Base-by-base conservation (phyloP, 148 eudicot genomes). In the Vaccinium myrtillus region DNA sequence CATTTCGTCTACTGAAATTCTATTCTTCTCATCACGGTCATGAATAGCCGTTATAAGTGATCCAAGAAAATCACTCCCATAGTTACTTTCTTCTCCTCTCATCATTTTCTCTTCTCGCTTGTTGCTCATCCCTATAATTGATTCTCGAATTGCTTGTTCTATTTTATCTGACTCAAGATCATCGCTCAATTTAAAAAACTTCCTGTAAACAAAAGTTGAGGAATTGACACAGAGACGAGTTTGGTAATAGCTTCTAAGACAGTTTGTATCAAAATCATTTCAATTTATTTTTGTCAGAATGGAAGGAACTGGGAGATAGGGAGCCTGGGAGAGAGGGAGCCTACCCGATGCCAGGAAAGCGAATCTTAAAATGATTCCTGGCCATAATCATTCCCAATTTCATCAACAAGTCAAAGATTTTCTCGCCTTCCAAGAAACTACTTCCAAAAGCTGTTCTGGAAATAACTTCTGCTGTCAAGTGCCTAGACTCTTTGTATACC, bases 391-490 rank as follows among this genome's bases (percentile, higher is more conserved):
- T 23, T 15, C n/a, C 63, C 63, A 78, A 5, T 23, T 27, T 13
- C 21, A 1, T 30, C 43, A 78, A 51, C 81, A 78, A 54, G 13
- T 78, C 81, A 30, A 53, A 78, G 27, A 27, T 78, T 43, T 78
- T 78, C 65, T 78, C 15, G 10, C 81, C 81, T 78, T 78, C 65
- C 46, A 10, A 1, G n/a, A 12, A 78, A 36, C 81, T 78, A 14
- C 81, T 78, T 50, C 79, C 79, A 50, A 77, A 77, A 9, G 79
- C 79, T 50, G 79, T 77, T 13, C 79, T 8, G 3, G 81, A 53
- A 53, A 78, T 78, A 4, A 78, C 30, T 23, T 78, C 81, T 12
- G 61, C 30, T 19, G 81, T 53, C n/a, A 78, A 14, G 16, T 27
- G 2, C 23, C 81, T 78, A 43, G 30, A 78, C 9, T 79, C 81